Base-by-base conservation (phyloP, 2,329 filamentous ascomycete genomes). In the Claviceps sp. region DNA sequence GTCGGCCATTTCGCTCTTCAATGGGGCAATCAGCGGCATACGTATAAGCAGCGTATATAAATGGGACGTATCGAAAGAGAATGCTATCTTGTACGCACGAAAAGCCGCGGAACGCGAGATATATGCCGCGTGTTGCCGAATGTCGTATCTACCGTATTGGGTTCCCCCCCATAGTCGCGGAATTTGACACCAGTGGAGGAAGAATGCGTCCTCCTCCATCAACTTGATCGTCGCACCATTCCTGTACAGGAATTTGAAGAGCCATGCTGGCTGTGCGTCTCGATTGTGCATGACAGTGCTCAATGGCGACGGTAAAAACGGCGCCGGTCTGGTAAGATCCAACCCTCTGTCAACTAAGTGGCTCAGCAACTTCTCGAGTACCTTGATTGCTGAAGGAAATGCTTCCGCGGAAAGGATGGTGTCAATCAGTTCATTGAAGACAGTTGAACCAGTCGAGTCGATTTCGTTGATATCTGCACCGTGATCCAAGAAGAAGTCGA, bases 401-500 rank as follows among this genome's bases (percentile, higher is more conserved):
- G 1, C 9, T 6, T 45, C 20, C 7, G 4, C 18, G 26, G 14
- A 4, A 1, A 47, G 13, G 14, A 52, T 52, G 44, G 37, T 45
- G 11, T 5, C 1, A 5, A 22, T 37, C 5, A 47, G 1, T 47
- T 42, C 50, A 8, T 22, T 37, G 11, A 48, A 2, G 16, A 26
- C 11, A 8, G 45, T 48, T 30, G 13, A 5, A 5, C 50, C 45
- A 11, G 7, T 3, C n/a, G n/a, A 20, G 24, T 9, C 37, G 37
- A 3, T 6, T 47, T 7, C 20, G 24, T 52, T 52, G 38, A 48
- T 22, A 20, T 52, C 45, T n/a, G 50, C 50, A 14, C 50, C 50
- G 13, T 14, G n/a, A 4, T 42, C 38, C 34, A 52, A 20, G 22
- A 52, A 52, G n/a, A 34, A 47, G 3, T 37, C 13, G 38, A 52